Base-by-base conservation (phyloP, 202 grass and related monocot species). In the Panicum hallii region DNA sequence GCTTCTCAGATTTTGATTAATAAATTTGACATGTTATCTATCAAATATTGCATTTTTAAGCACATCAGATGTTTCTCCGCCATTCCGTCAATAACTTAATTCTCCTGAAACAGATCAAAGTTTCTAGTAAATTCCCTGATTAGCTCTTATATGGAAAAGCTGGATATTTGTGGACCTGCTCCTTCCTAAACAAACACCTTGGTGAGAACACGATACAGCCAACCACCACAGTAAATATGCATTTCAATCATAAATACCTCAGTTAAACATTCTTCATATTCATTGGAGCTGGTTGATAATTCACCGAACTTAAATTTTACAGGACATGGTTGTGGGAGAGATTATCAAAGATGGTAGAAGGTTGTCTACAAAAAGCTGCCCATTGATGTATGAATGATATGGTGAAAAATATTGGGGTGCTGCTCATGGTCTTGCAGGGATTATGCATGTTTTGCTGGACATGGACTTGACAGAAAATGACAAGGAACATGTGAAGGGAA, bases 161-260 rank as follows among this genome's bases (percentile, higher is more conserved):
- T 82, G 91, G 91, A 50, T 93, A 90, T 70, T 76, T 93, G 54
- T 88, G 91, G 91, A 85, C 91, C 44, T 93, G 91, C 63, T 75
- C 72, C 52, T 90, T 93, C 81, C 60, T 93, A 72, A 93, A 90
- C 44, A 93, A 90, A 30, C 65, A 88, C 63, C 82, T 93, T 48
- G 81, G 72, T 41, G 64, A 88, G 11, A 62, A 80, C 5, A 85
- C 57, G 7, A 85, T 93, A 44, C 72, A 73, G n/a, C 64, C 77
- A 19, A 62, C 78, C 14, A 75, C 84, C 50, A 90, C 57, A 56
- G 91, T 93, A 79, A 88, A 78, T 74, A 38, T 53, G 30, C 45
- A 48, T 73, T 58, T 9, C 44, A 61, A 11, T 70, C 11, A 17
- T 42, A 5, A 49, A 10, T 84, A 65, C 17, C 22, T 22, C 32